Percentiles rank a stretch among this genome's conserved stretches.
These are phyloP conservation scores for Cytospora piceae DNA, from an alignment of 2,329 filamentous ascomycete genomes.

Conservation along the genomic window DNA sequence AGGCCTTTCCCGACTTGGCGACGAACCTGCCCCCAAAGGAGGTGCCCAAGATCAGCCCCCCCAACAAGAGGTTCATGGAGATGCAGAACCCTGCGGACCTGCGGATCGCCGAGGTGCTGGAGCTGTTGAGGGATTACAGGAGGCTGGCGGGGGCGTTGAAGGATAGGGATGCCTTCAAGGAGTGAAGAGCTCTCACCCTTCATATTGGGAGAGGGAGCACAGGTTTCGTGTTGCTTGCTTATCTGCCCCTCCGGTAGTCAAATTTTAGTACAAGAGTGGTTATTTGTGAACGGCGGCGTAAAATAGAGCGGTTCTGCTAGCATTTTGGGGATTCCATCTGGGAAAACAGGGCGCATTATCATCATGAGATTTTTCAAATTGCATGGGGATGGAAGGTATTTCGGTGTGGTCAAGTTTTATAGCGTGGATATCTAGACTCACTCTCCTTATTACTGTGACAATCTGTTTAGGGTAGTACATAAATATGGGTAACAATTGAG, in stretches of 20 bases:
- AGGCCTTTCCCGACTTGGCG: conserved; percentile 67
- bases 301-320: neutral
- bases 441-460: neutral
- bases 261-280: neutral
- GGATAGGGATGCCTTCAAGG: conserved; percentile 63
- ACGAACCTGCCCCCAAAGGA: conserved; percentile 59
- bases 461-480: neutral
- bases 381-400: neutral
- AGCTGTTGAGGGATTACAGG: conserved; percentile 75
- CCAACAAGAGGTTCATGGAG: conserved; percentile 74
- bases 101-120: conserved; percentile 72
- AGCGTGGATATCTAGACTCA: neutral
- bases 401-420: neutral
- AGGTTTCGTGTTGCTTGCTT: neutral
- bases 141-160: conserved; percentile 68
- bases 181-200: conserved; percentile 27
- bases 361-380: neutral
- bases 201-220: neutral
- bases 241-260: neutral
- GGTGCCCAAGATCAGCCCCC: conserved; percentile 61
- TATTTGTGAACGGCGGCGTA: neutral
- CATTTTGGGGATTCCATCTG: neutral
- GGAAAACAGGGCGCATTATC: neutral
- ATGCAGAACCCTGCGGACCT: conserved; percentile 71
- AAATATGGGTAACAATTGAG: neutral